Evolutionary conservation across 225 moss, liverwort and hornwort species (phyloP), one percentile per base, ranked within the genome.

Genomic region (Polytrichum commune): DNA sequence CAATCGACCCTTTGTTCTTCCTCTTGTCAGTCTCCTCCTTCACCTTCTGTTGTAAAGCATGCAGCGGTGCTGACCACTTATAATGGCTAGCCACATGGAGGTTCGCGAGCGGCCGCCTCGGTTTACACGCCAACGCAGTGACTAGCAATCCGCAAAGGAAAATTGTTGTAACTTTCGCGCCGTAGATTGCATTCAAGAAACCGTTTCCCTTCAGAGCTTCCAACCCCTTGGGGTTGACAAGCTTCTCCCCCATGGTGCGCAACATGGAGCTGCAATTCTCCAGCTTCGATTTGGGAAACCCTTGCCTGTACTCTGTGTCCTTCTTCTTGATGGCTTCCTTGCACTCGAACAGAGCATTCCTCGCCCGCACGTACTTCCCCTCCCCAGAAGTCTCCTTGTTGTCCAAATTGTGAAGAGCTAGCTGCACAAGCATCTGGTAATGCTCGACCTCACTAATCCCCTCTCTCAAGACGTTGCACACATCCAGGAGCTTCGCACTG

Each of bases 241-340:
- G 74, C 74, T 80, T 80, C 25, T 84, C 84, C 7, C 84, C 77
- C 77, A 84, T 81, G 10, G 77, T 84, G 18, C 84, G 62, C 80
- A 84, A 56, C 80, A 84, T 84, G 18, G 84, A 84, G 22, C 84
- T 77, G 72, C 80, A 84, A 62, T 73, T 80, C 38, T 84, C 84
- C 57, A 84, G 68, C 77, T 80, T 80, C 0, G 84, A 84, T 27
- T 80, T 84, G 1, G 80, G 74, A 4, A 67, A 70, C 0, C 80
- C 77, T 60, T 80, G 80, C 38, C 74, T 71, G 25, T 77, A 77
- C 65, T 77, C 77, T 2, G 80, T 77, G 20, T 84, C 77, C 53
- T 77, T 80, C 68, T 63, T 76, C 71, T 71, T 75, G 64, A 77
- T 80, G 26, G 84, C 80, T 33, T 84, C 84, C 75, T 70, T 75